Base-by-base conservation (phyloP, 805 yeast species). In the Kuraishia cidri region DNA sequence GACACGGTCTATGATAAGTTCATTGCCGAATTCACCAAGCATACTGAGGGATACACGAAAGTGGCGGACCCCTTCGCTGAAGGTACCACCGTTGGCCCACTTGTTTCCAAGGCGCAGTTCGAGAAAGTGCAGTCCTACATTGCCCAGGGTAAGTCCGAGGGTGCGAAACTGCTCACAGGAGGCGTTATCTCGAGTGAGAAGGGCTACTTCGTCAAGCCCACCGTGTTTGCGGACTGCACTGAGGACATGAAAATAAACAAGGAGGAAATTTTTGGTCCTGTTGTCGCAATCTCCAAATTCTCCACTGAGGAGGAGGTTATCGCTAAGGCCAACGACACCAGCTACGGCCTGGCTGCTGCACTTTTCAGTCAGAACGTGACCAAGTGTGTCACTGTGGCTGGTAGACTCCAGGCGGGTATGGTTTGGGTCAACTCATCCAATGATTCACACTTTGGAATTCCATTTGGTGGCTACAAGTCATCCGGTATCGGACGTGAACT, bases 221-320 rank as follows among this genome's bases (percentile, higher is more conserved):
- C 94, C 3, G 65, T 85, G 27, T 83, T 84, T 46, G 68, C 78
- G 16, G 82, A 81, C 46, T 85, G 81, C 31, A 67, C 63, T 33
- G 77, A 78, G 38, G 54, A 66, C 22, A 77, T 79, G 73, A 63
- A 69, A 39, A 72, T 85, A 31, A 81, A 78, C 37, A 66, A 68
- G 42, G 94, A 85, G 56, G 95, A 85, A 58, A 83, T 85, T 37
- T 85, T 85, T 54, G 95, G 95, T 14, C 95, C 95, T n/a, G 95
- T 85, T 22, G 85, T 79, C 16, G 65, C 75, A 7, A 64, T 80
- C 23, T 72, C 79, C 37, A 73, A 72, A 54, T 85, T 85, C 59
- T 50, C 60, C 25, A 61, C 75, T 19, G 80, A 75, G 42, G 79
- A 73, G 31, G 88, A 84, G 48, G 94, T 75, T 4, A 41, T 85